Base-by-base conservation (phyloP, 768 basidiomycete genomes). In the Tubosaeta brunneosetosa region DNA sequence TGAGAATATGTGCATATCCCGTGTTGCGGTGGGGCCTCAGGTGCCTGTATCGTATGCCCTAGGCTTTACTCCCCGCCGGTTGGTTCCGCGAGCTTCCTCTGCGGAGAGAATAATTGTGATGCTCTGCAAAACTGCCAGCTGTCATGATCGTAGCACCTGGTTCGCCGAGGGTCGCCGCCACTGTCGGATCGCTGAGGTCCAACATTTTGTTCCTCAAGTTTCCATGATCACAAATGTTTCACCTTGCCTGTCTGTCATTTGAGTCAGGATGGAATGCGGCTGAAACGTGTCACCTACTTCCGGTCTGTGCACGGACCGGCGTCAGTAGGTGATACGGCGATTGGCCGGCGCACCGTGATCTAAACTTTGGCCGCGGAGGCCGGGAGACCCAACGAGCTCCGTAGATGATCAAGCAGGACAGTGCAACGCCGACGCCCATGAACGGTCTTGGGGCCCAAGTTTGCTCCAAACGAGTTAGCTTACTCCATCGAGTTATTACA, bases 281-380 rank as follows among this genome's bases (percentile, higher is more conserved):
- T 61, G 55, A 66, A 68, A 57, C 64, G 53, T 55, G 57, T 63
- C 53, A 16, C 34, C 55, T 55, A 43, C 38, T 37, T 52, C 25
- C 52, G 56, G 26, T 37, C 38, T 50, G 54, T 47, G 47, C 54
- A 44, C 48, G 45, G 25, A 36, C 33, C 36, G 47, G 61, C 16
- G 43, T 16, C 36, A 59, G 42, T 58, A 43, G 19, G 8, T 26
- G 4, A 40, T 40, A 42, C 53, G 46, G 57, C 33, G 56, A 62
- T 50, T 53, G 54, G 44, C 37, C 47, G 55, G 52, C 33, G 22
- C 19, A 47, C 36, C 44, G 22, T 22, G 22, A 6, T 33, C 38
- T 44, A 45, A 47, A 14, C 19, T 31, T 33, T 46, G 34, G 43
- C 57, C 49, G 54, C 53, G 56, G 55, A 34, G 53, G 47, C 33